phyloP scores from a whole-genome alignment of 176 grass and related monocot species.

The Chrysopogon serrulatus region DNA sequence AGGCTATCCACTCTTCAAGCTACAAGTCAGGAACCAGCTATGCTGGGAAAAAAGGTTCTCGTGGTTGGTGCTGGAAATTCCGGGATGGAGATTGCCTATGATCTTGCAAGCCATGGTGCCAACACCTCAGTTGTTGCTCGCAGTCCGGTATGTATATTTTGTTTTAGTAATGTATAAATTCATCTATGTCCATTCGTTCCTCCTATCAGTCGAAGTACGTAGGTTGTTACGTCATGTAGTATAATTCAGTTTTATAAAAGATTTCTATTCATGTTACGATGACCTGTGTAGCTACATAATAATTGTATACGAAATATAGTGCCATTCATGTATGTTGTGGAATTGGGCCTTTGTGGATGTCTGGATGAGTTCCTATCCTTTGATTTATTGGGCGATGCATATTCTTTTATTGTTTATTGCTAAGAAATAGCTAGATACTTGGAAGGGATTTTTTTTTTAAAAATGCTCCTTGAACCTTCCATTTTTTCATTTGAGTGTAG shows the following conservation, averaged over 20 bases:
- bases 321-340: neutral
- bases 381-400: neutral
- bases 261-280: neutral
- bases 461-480: neutral
- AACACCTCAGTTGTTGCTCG: slow-evolving; percentile 27
- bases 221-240: neutral
- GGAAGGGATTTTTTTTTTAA: neutral
- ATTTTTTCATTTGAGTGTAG: neutral
- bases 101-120: slow-evolving; percentile 28
- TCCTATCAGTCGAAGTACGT: neutral
- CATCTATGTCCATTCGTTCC: neutral
- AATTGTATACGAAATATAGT: neutral
- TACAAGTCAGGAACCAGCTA: slow-evolving; percentile 31
- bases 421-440: neutral
- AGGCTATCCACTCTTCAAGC: slow-evolving; percentile 13
- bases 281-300: too few species aligned
- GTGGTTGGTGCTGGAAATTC: slow-evolving; percentile 52
- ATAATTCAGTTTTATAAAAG: neutral
- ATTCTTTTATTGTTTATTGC: neutral
- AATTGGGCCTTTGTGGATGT: too few species aligned
- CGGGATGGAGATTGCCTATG: slow-evolving; percentile 54
- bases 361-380: neutral
- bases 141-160: slow-evolving; percentile 23
- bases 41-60: slow-evolving; percentile 10
- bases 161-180: neutral